A percentile compares a stretch with the other conserved stretches of the same genome.
Evolutionary conservation across 2,329 filamentous ascomycete species (phyloP).

Genomic region (Paramyrothecium sp.): DNA sequence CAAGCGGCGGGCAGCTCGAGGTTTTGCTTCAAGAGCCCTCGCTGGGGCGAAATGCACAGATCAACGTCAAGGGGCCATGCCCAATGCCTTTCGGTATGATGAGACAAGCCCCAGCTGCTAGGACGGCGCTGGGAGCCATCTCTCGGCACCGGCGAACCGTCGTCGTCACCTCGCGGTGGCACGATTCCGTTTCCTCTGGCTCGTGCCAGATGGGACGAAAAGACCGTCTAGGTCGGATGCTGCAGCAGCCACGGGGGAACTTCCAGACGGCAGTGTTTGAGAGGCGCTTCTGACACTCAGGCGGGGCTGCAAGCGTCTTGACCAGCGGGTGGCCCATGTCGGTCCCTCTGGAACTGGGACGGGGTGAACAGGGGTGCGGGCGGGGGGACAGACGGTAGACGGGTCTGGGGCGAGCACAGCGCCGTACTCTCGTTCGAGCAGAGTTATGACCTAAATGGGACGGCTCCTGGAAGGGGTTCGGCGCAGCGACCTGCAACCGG

Average conservation of each 20-base stretch:
- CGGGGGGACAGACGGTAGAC: too few species aligned
- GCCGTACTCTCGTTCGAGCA: neutral
- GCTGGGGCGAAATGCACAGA: neutral
- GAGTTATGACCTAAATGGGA: neutral
- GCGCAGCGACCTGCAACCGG: neutral
- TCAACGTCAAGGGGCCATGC: neutral
- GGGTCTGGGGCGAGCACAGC: neutral
- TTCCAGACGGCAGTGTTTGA: neutral
- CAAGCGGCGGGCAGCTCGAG: neutral
- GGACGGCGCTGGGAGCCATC: neutral
- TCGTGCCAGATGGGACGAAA: neutral
- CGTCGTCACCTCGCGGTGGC: neutral
- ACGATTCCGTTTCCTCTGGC: neutral
- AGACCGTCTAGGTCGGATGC: neutral
- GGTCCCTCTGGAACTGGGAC: neutral
- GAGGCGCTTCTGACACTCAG: neutral
- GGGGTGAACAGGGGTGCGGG: neutral
- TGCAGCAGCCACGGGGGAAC: neutral
- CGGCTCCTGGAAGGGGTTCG: neutral
- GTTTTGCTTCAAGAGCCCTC: neutral
- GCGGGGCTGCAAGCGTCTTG: neutral
- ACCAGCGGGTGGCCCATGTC: neutral
- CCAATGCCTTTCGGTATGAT: neutral
- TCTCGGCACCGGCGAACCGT: neutral
- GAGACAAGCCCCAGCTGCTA: neutral